Base-by-base conservation (phyloP, 208 protist genomes). In the Wallacemonas collosoma region DNA sequence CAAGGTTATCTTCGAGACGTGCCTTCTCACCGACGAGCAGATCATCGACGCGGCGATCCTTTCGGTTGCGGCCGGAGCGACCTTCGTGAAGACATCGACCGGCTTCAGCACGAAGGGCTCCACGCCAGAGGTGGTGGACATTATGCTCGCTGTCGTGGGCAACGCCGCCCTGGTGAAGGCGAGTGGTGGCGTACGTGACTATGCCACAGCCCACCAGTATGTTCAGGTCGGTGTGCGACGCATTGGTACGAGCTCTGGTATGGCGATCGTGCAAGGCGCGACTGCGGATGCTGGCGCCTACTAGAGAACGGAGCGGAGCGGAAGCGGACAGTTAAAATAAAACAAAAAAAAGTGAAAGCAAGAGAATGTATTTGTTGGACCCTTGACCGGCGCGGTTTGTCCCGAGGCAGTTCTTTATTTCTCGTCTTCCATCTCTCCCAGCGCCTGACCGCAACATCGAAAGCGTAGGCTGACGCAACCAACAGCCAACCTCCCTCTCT, bases 81-180 rank as follows among this genome's bases (percentile, higher is more conserved):
- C 73, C n/a, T 99, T 91, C 68, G 95, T 99, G 60, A 99, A 99
- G 83, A 99, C 97, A 0, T 98, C 93, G 4, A 99, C 97, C 15
- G 97, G 97, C 11, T 98, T 98, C 76, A 89, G 85, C 74, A 93
- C 81, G 7, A 86, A 79, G 56, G 97, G 95, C 12, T 91, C 97
- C 11, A 98, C 89, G 2, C 85, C 84, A 2, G 91, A 98, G 81
- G 83, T 78, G 44, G 77, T 98, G 35, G 83, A 91, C 64, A 63
- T 98, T 5, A 98, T 99, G 97, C 84, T 97, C 56, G 79, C 86
- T 0, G 86, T 91, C 2, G 95, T 98, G 17, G 96, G 95, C 41
- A 90, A 94, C 50, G 65, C 45, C 0, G 84, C 81, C 2, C 51
- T 75, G 11, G 93, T 98, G 55, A 98, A 99, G 84, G 95, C 93